Conservation (phyloP, 345 rosid species). For the Citrus cavaleriei region DNA sequence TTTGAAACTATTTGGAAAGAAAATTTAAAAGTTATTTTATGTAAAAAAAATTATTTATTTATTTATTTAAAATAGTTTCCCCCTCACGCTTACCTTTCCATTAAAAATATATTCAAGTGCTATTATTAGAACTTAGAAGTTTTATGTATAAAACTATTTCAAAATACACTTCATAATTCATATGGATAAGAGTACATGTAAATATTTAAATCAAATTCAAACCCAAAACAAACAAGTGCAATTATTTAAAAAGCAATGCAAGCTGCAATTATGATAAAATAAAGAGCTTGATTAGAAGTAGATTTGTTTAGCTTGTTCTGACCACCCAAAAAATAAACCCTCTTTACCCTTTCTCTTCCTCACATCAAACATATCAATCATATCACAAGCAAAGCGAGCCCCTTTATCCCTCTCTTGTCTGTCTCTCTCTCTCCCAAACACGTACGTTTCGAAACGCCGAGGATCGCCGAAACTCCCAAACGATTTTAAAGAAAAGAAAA, state of each 20-base stretch:
- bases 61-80: no score
- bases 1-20: no score
- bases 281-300: neutral
- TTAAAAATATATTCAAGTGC: no score
- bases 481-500: neutral
- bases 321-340: constrained; percentile 35
- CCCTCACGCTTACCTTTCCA: neutral
- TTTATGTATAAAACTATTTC: no score
- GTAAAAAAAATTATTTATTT: no score
- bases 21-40: no score
- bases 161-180: neutral
- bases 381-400: neutral
- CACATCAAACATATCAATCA: neutral
- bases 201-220: no score
- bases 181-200: neutral
- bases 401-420: constrained; percentile 13
- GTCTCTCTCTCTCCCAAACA: constrained; percentile 16
- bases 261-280: neutral
- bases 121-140: neutral
- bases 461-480: constrained; percentile 12
- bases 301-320: constrained; percentile 27
- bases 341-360: constrained; percentile 19
- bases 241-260: neutral
- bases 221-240: neutral
- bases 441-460: constrained; percentile 25